Base-by-base conservation (phyloP, 306 rosid genomes). In the Arachis stenosperma region DNA sequence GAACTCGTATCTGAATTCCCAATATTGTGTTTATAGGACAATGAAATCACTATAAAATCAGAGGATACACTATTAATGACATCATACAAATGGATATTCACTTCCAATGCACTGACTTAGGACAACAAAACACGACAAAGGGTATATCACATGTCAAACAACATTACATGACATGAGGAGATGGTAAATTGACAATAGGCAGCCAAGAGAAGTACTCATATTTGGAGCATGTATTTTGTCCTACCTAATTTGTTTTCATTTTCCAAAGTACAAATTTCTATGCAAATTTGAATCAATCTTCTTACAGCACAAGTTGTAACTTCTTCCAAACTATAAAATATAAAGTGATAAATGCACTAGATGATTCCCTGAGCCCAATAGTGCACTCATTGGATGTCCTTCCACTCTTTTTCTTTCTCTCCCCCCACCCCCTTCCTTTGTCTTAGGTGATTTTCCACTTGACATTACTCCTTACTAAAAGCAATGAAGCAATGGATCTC, bases 81-180 rank as follows among this genome's bases (percentile, higher is more conserved):
- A 65, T 56, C 54, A 51, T 53, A 66, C 80, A 48, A 75, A 39
- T 14, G 22, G 61, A 64, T 57, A 68, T 57, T 50, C 61, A 58
- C 55, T 51, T 55, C 37, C 33, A 46, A 68, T 3, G 6, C 39
- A 69, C 65, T 14, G 56, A 47, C 37, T 29, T 15, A 22, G 13
- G 61, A 61, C 37, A 5, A 51, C 22, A 9, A 6, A 58, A 61
- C 50, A 78, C 11, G 27, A n/a, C 29, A 39, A 14, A 73, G 33
- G 30, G 56, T 17, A 57, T 11, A 29, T 65, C 44, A 39, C 40
- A 5, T 65, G 30, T 48, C 53, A 40, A 37, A 65, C 33, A 14
- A 40, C 11, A 78, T 17, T 15, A 57, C 6, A 40, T 57, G 40
- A 39, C 11, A 41, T 2, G 37, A 57, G 57, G 22, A 52, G 39